These are phyloP conservation scores for Hypoxylon fragiforme DNA, from an alignment of 495 filamentous ascomycete genomes.

Conservation along the genomic window DNA sequence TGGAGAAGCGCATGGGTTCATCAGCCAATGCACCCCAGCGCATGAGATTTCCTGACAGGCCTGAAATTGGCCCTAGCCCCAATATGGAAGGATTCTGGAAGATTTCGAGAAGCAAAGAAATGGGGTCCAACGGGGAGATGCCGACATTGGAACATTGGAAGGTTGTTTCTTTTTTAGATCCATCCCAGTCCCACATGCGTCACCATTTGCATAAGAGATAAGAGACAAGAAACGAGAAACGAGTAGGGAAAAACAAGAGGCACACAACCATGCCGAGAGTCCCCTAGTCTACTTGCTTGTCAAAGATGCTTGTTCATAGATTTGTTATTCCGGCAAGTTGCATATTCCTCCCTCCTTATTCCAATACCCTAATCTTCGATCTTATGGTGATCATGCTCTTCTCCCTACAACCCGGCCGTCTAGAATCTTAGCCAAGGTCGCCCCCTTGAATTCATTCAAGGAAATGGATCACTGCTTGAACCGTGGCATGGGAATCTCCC, in stretches of 20 bases:
- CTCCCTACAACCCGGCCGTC: constrained; percentile 8
- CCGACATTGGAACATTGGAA: constrained; percentile 15
- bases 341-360: constrained; percentile 7
- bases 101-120: constrained; percentile 27
- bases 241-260: too few species aligned
- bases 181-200: not conserved
- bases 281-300: too few species aligned
- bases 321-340: constrained; percentile 18
- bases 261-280: not conserved
- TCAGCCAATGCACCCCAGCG: constrained; percentile 30
- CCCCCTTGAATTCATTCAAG: constrained; percentile 7
- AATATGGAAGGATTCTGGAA: constrained; percentile 30
- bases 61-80: constrained; percentile 26
- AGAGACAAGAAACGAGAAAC: too few species aligned
- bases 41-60: constrained; percentile 31
- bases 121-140: constrained; percentile 12
- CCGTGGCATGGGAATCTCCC: constrained; percentile 34
- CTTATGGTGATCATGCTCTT: constrained; percentile 16
- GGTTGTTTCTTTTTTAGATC: constrained; percentile 8
- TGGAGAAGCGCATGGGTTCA: constrained; percentile 26
- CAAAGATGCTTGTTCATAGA: too few species aligned
- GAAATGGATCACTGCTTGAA: constrained; percentile 28
- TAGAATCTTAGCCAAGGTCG: constrained; percentile 1
- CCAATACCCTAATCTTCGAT: constrained; percentile 8
- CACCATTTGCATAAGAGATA: too few species aligned